Evolutionary conservation across 441 rosid species (phyloP).

Genomic region (Populus hybrid): DNA sequence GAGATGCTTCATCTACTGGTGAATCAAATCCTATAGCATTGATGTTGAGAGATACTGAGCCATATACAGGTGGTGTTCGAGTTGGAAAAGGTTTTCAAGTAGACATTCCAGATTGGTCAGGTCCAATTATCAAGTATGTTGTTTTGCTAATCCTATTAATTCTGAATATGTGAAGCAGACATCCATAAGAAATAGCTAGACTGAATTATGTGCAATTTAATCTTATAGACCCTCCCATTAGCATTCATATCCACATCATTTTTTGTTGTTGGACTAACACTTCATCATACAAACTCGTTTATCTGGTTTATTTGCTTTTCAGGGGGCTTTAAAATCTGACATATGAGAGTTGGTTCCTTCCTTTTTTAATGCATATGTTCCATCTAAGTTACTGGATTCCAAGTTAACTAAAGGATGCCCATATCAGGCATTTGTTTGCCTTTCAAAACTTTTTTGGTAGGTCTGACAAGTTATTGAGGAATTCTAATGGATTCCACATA

Average conservation of each 20-base stretch:
- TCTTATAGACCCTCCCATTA: not conserved
- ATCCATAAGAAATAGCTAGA: not conserved
- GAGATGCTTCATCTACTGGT: constrained; percentile 29
- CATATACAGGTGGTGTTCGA: constrained; percentile 49
- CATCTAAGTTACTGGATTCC: too few species aligned
- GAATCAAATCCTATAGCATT: constrained; percentile 37
- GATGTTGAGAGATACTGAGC: constrained; percentile 55
- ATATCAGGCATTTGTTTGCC: too few species aligned
- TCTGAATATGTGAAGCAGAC: constrained; percentile 1
- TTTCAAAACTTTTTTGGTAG: too few species aligned
- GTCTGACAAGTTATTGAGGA: too few species aligned
- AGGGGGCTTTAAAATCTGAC: not conserved
- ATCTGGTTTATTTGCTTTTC: not conserved
- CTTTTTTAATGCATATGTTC: too few species aligned
- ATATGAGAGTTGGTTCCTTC: not conserved
- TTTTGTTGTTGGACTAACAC: not conserved
- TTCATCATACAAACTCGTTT: not conserved
- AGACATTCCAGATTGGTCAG: constrained; percentile 79
- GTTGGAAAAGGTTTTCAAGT: constrained; percentile 93
- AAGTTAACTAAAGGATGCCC: too few species aligned
- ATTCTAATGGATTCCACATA: too few species aligned
- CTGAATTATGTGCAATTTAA: not conserved
- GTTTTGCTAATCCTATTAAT: constrained; percentile 17
- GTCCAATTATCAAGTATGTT: constrained; percentile 53
- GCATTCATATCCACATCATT: not conserved